Evolutionary conservation across 1,284 basidiomycete species (phyloP).

Genomic region (Heterobasidion parviporum): DNA sequence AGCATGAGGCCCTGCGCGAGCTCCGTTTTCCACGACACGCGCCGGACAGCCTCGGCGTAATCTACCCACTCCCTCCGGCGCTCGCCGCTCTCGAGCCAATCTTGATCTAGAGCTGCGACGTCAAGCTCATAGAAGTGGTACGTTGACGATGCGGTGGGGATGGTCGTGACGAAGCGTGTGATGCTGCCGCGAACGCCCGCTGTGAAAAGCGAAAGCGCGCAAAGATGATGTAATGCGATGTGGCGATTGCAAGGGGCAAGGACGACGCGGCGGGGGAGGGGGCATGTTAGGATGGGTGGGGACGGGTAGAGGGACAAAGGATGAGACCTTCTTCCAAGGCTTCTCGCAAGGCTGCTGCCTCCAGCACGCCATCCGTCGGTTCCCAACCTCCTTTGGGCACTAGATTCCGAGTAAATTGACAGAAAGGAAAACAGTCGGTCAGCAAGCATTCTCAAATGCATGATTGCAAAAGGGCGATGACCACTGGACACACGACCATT

Average conservation of each 20-base stretch:
- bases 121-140: slow-evolving; percentile 86
- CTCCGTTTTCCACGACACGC: slow-evolving; percentile 74
- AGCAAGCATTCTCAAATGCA: background rate
- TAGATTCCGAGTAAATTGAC: slow-evolving; percentile 20
- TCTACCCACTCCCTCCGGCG: slow-evolving; percentile 78
- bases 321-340: slow-evolving; percentile 89
- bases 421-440: slow-evolving; percentile 2
- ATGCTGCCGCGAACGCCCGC: slow-evolving; percentile 76
- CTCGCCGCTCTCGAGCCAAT: slow-evolving; percentile 73
- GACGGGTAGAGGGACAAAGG: slow-evolving; percentile 70
- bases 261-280: slow-evolving; percentile 8
- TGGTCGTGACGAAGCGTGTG: slow-evolving; percentile 70
- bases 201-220: slow-evolving; percentile 21
- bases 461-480: no score
- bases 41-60: slow-evolving; percentile 63
- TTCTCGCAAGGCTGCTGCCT: slow-evolving; percentile 80
- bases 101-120: slow-evolving; percentile 60
- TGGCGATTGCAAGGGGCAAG: background rate
- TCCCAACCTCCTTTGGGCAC: slow-evolving; percentile 87
- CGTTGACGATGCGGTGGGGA: slow-evolving; percentile 64
- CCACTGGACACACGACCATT: background rate
- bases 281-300: slow-evolving; percentile 46
- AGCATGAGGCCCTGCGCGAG: slow-evolving; percentile 63
- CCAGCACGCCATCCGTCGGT: slow-evolving; percentile 64
- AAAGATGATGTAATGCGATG: background rate